Conservation (phyloP, 1,284 basidiomycete genomes). For the Cronartium quercuum region DNA sequence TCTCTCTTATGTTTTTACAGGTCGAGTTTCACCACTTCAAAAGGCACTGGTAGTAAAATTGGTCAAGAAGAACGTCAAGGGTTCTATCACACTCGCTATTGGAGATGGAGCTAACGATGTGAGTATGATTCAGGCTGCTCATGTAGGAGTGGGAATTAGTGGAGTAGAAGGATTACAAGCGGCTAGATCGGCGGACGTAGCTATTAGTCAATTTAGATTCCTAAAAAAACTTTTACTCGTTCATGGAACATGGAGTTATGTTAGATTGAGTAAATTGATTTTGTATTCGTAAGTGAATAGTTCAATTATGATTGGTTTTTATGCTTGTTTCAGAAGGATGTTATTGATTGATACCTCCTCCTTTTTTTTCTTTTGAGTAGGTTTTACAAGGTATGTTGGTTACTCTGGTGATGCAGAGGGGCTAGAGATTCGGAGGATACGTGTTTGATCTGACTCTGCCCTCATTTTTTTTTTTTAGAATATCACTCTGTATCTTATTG, state of each 20-base stretch:
- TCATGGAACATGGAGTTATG: conserved; percentile 97
- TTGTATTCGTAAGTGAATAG: conserved; percentile 51
- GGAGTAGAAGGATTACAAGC: conserved; percentile 98
- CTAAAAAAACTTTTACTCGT: conserved; percentile 92
- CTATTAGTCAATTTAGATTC: conserved; percentile 97
- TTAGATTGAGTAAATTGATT: conserved; percentile 87
- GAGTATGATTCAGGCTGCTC: conserved; percentile 60
- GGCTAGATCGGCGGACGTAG: conserved; percentile 89
- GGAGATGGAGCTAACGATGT: conserved; percentile 62
- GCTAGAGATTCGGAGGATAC: neutral
- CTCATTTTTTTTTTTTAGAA: conserved; percentile 12
- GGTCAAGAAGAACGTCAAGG: conserved; percentile 91
- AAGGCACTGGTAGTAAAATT: conserved; percentile 98
- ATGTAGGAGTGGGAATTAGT: conserved; percentile 93
- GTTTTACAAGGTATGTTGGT: conserved; percentile 33
- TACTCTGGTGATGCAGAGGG: neutral
- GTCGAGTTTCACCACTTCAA: conserved; percentile 90
- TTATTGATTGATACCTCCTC: neutral
- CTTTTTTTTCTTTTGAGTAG: neutral
- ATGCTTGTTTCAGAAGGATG: too few species aligned
- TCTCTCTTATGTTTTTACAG: neutral
- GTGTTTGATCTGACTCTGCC: neutral
- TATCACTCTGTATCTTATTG: conserved; percentile 36
- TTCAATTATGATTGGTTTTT: conserved; percentile 2
- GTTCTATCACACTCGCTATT: conserved; percentile 85